Evolutionary conservation across 208 protist genomes (phyloP).

Genomic region (Strigomonas culicis): DNA sequence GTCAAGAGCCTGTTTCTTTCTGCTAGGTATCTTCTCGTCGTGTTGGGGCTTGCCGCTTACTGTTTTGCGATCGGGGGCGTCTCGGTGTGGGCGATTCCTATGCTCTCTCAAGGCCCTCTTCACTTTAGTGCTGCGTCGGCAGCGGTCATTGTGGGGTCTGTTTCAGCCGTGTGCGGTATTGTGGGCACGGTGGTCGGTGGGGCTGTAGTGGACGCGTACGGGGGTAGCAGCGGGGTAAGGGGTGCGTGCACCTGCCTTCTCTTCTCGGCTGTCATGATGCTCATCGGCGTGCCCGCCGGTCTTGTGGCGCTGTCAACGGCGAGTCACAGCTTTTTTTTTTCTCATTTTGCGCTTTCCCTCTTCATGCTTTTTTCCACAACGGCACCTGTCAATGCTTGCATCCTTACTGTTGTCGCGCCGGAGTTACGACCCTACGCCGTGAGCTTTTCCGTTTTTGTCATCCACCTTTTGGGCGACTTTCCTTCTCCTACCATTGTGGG

Average conservation of each 20-base stretch:
- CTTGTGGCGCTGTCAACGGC: constrained; percentile 34
- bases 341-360: constrained; percentile 40
- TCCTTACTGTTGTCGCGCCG: constrained; percentile 59
- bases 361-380: constrained; percentile 71
- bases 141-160: constrained; percentile 47
- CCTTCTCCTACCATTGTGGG: constrained; percentile 82
- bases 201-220: constrained; percentile 50
- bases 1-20: constrained; percentile 35
- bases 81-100: constrained; percentile 73
- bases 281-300: constrained; percentile 43
- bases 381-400: constrained; percentile 72
- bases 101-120: constrained; percentile 71
- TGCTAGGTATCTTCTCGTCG: constrained; percentile 53
- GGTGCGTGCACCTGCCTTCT: constrained; percentile 52
- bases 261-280: constrained; percentile 48
- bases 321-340: constrained; percentile 24
- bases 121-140: constrained; percentile 30
- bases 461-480: constrained; percentile 88
- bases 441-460: constrained; percentile 81
- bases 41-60: constrained; percentile 77
- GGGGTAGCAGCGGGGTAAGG: constrained; percentile 40
- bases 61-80: constrained; percentile 83
- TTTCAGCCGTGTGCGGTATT: constrained; percentile 60
- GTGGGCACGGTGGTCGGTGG: constrained; percentile 68
- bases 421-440: constrained; percentile 78